phyloP scores from a whole-genome alignment of 148 eudicot genomes.

The Vaccinium corymbosum region DNA sequence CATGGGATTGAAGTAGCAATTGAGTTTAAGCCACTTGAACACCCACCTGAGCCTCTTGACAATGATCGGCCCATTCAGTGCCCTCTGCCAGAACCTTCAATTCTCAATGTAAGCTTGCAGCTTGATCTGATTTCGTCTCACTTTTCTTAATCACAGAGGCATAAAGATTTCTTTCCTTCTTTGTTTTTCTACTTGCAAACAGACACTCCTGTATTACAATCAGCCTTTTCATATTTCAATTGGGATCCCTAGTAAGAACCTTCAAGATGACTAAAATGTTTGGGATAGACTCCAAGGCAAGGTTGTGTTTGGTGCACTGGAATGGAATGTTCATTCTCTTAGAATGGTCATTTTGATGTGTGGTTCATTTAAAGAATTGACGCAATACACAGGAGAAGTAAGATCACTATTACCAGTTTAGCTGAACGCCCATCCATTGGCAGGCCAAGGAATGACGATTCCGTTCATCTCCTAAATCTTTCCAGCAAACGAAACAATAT shows the following conservation, averaged over 20 bases:
- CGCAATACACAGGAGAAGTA: neutral
- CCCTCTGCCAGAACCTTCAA: conserved; percentile 89
- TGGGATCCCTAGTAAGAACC: neutral
- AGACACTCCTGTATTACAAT: neutral
- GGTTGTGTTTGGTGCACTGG: neutral
- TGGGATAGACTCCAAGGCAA: neutral
- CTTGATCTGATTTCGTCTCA: neutral
- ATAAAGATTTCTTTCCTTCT: neutral
- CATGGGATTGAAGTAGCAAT: conserved; percentile 65
- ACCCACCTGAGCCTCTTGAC: conserved; percentile 78
- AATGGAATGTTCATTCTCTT: neutral
- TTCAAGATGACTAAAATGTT: neutral
- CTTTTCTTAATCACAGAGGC: neutral
- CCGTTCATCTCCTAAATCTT: neutral
- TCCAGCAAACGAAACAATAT: neutral
- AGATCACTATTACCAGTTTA: neutral
- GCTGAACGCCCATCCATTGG: neutral
- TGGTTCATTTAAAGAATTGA: neutral
- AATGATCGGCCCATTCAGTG: conserved; percentile 78
- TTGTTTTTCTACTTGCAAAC: neutral
- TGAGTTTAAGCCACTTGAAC: conserved; percentile 87
- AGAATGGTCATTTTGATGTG: neutral
- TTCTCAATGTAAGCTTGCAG: conserved; percentile 69
- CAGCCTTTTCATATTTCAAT: neutral
- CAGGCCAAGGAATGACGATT: neutral